Conservation (phyloP, 768 basidiomycete species). For the Macrolepiota fuliginosa region DNA sequence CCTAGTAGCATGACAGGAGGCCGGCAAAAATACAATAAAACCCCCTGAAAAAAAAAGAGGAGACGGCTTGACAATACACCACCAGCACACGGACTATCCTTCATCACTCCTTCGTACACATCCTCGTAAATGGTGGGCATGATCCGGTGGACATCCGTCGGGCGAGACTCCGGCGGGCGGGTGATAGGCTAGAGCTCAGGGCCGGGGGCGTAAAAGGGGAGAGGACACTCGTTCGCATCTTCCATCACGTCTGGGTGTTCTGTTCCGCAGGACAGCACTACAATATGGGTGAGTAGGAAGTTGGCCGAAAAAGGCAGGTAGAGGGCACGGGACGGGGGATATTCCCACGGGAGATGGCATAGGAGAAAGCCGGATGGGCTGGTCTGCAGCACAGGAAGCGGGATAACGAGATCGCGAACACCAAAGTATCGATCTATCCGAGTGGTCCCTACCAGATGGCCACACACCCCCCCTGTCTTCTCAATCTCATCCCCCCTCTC, state of each 20-base stretch:
- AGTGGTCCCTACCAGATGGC: neutral
- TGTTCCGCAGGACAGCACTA: neutral
- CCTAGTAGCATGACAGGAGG: neutral
- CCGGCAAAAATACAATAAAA: neutral
- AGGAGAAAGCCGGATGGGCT: conserved; percentile 6
- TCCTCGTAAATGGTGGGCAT: neutral
- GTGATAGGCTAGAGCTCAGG: neutral
- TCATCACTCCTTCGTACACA: neutral
- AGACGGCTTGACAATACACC: neutral
- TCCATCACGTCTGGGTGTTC: neutral
- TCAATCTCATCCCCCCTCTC: conserved; percentile 1
- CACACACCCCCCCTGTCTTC: conserved; percentile 1
- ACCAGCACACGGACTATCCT: neutral
- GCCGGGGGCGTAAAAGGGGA: neutral
- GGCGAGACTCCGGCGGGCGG: neutral
- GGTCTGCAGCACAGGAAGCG: neutral
- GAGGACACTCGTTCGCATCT: neutral
- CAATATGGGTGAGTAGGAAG: neutral
- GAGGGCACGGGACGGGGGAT: neutral
- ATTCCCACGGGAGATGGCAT: neutral
- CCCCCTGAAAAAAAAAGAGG: neutral
- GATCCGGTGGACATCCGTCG: neutral
- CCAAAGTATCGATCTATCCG: neutral
- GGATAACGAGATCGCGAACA: neutral
- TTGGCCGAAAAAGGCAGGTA: neutral